Evolutionary conservation across 306 rosid genomes (phyloP), one percentile per base, ranked within the genome.

Genomic region (Cicer cuneatum): DNA sequence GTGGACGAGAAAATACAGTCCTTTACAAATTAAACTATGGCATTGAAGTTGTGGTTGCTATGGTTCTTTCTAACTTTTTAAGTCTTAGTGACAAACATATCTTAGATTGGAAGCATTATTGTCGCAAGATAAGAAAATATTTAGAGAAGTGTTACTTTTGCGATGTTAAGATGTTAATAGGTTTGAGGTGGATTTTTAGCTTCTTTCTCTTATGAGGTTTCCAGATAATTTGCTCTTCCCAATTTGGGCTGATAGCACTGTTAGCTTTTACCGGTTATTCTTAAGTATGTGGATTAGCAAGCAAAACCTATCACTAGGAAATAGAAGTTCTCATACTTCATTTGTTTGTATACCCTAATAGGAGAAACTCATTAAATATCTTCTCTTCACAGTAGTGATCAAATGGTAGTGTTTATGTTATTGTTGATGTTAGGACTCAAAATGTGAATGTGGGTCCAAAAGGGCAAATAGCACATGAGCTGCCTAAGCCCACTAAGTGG

Each of bases 11-110:
- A 14, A 53, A 62, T 13, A 6, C 47, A 19, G 2, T 16, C 56
- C 58, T 73, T 73, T 43, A 37, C 63, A 54, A 42, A 13, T 12
- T 64, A 54, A 43, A 13, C 15, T 64, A 45, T 64, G 63, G 66
- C 64, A 5, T 78, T 71, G 12, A 51, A 51, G 18, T 64, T 54
- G 14, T 21, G 11, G 56, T 42, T 62, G 61, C 10, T 15, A 70
- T 35, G 0, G 12, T 51, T 2, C 11, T 29, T 12, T 51, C 46
- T 51, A 38, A 69, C 51, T n/a, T 42, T 76, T 72, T 12, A 54
- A 42, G 62, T 72, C 52, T 42, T 58, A 58, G 41, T 21, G 18
- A 54, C 24, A 56, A 66, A 57, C 24, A 35, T 40, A 51, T 11
- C 39, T 63, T 24, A 41, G 10, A 72, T 52, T 13, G 18, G 15